Conservation (phyloP, 345 rosid genomes). For the Mercurialis annua region DNA sequence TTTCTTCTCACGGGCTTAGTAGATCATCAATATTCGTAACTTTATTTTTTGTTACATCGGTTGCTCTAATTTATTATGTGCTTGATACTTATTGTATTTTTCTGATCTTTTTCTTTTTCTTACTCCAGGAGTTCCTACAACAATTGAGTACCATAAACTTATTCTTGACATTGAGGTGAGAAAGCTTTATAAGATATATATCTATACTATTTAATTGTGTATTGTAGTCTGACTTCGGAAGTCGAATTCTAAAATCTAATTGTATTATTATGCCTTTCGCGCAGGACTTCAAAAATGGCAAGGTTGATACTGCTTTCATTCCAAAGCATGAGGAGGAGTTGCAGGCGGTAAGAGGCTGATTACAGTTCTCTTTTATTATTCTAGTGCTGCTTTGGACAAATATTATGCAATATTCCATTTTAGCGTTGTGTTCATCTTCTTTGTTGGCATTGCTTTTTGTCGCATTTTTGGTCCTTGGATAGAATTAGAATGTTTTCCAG, state of each 20-base stretch:
- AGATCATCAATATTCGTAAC: neutral
- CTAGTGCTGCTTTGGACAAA: neutral
- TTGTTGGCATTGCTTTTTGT: too few species aligned
- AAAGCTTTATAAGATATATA: constrained; percentile 13
- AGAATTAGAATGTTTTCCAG: neutral
- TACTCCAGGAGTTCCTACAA: constrained; percentile 84
- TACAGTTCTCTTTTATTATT: constrained; percentile 2
- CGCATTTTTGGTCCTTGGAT: neutral
- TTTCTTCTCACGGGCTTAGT: neutral
- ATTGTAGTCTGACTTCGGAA: neutral
- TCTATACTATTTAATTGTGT: constrained; percentile 3
- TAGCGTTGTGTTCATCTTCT: too few species aligned
- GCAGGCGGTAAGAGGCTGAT: constrained; percentile 55
- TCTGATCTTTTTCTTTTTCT: constrained; percentile 4
- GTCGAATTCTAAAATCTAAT: constrained; percentile 4
- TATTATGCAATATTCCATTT: constrained; percentile 3
- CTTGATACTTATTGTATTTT: neutral
- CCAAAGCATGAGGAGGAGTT: constrained; percentile 91
- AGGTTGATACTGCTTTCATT: constrained; percentile 98
- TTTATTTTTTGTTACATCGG: neutral
- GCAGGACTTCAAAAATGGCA: constrained; percentile 93
- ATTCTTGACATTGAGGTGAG: constrained; percentile 92
- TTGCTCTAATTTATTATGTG: neutral
- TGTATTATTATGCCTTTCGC: constrained; percentile 11
- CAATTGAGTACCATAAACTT: constrained; percentile 92